Evolutionary conservation across 257 asterid species (phyloP), one percentile per base, ranked within the genome.

Genomic region (Lycium ferocissimum): DNA sequence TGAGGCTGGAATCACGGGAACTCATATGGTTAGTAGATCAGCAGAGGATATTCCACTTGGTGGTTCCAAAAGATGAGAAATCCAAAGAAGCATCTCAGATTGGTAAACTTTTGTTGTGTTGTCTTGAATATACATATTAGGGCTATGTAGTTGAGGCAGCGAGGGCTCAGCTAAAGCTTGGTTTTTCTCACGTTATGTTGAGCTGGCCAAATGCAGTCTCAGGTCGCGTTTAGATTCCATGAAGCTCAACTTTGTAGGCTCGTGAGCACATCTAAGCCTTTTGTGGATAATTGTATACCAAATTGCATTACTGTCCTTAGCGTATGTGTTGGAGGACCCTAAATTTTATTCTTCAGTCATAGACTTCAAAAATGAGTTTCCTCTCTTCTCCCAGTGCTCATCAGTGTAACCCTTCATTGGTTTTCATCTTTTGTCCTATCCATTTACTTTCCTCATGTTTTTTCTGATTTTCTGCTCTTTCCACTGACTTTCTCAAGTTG

Each of bases 141-240:
- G 1, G 40, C 20, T 76, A 12, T 76, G 10, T 49, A 76, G 20
- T 75, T 76, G 63, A 76, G 81, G 47, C 65, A 26, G 47, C 14
- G 45, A 26, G 10, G 63, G 47, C 14, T 51, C 63, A 51, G 26
- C 63, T 53, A 13, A 12, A 76, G 63, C 57, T 53, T 5, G 22
- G 26, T 91, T 88, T 40, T 88, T 84, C 82, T 87, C 84, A 26
- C 49, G 63, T 61, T 84, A 58, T 86, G 26, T 22, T 51, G 45
- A 49, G 63, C 82, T 51, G 61, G 9, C 45, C 8, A 20, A 75
- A 75, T 76, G 47, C 47, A 49, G 26, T 53, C 22, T 76, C 63
- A 7, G 12, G 26, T 4, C 6, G 33, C 18, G 33, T 26, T 59
- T 59, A 18, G 66, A 59, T 59, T 59, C 66, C 66, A 59, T 59